These are phyloP conservation scores for Cyberlindnera japonica DNA, from an alignment of 805 yeast genomes.

Conservation along the genomic window DNA sequence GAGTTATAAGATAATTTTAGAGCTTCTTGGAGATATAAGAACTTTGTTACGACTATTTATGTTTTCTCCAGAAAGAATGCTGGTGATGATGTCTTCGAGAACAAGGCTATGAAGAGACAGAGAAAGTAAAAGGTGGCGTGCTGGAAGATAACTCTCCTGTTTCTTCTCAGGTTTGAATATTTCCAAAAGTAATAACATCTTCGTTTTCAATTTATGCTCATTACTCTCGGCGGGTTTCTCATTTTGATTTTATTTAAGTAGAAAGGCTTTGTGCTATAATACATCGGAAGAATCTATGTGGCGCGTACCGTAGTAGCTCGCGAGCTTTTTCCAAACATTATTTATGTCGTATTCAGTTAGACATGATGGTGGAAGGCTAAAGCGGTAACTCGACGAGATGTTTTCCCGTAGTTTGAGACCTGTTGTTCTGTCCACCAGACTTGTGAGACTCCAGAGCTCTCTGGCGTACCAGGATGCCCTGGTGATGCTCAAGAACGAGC, in stretches of 20 bases:
- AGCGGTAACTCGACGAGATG: neutral
- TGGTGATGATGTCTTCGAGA: constrained; percentile 17
- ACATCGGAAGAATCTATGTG: too few relatives aligned
- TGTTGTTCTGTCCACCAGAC: neutral
- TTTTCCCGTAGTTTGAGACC: constrained; percentile 9
- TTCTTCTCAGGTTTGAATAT: constrained; percentile 3
- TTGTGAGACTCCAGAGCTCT: constrained; percentile 31
- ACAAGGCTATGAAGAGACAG: constrained; percentile 11
- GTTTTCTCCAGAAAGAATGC: constrained; percentile 29
- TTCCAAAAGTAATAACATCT: too few relatives aligned
- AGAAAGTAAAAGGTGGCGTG: constrained; percentile 16
- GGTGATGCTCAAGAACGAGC: constrained; percentile 35
- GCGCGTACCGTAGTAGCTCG: too few relatives aligned
- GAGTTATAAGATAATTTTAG: constrained; percentile 42
- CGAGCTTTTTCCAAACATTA: too few relatives aligned
- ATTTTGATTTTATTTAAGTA: too few relatives aligned
- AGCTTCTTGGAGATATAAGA: constrained; percentile 32
- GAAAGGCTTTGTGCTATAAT: too few relatives aligned
- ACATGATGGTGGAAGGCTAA: too few relatives aligned
- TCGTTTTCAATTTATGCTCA: too few relatives aligned
- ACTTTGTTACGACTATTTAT: constrained; percentile 32
- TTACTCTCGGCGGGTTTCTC: too few relatives aligned
- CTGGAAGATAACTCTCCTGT: constrained; percentile 6
- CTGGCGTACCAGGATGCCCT: constrained; percentile 35
- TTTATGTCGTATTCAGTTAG: too few relatives aligned